Evolutionary conservation across 371 early-diverging fungal genomes (phyloP).

Genomic region (Zychaea mexicana): DNA sequence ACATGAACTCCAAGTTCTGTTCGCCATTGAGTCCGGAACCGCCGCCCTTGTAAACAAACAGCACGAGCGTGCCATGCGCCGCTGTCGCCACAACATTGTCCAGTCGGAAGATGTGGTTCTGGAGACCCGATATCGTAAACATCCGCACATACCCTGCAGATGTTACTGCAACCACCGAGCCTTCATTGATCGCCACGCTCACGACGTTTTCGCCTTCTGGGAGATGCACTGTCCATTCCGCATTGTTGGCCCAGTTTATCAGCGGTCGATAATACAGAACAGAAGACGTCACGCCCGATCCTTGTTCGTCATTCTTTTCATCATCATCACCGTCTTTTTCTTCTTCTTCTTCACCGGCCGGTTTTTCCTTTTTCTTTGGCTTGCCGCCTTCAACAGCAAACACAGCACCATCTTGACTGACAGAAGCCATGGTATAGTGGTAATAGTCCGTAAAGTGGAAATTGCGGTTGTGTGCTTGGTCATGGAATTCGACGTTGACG

Average conservation of each 20-base stretch:
- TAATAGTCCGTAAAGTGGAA: slow-evolving; percentile 82
- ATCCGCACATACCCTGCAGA: slow-evolving; percentile 75
- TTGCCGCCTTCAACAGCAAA: slow-evolving; percentile 65
- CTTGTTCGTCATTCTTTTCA: slow-evolving; percentile 25
- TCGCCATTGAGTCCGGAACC: slow-evolving; percentile 31
- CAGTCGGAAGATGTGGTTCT: slow-evolving; percentile 69
- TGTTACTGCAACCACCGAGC: slow-evolving; percentile 75
- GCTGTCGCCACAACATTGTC: slow-evolving; percentile 66
- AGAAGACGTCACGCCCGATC: slow-evolving; percentile 36
- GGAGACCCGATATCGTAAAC: slow-evolving; percentile 79
- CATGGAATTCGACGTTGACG: slow-evolving; percentile 86
- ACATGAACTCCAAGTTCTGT: slow-evolving; percentile 67
- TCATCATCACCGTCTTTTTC: slow-evolving; percentile 11
- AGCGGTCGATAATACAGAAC: slow-evolving; percentile 55
- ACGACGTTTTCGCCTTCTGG: slow-evolving; percentile 67
- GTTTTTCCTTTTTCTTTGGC: background rate
- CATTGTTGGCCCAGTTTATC: slow-evolving; percentile 68
- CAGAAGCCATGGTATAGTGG: slow-evolving; percentile 75
- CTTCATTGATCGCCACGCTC: slow-evolving; percentile 72
- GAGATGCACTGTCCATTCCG: slow-evolving; percentile 80
- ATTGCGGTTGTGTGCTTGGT: slow-evolving; percentile 74
- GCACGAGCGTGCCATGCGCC: slow-evolving; percentile 48
- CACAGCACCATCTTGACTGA: slow-evolving; percentile 70
- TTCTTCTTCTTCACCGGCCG: background rate
- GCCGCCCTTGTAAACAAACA: slow-evolving; percentile 27